phyloP scores from a whole-genome alignment of 2,329 filamentous ascomycete genomes.

The Geosmithia flava region DNA sequence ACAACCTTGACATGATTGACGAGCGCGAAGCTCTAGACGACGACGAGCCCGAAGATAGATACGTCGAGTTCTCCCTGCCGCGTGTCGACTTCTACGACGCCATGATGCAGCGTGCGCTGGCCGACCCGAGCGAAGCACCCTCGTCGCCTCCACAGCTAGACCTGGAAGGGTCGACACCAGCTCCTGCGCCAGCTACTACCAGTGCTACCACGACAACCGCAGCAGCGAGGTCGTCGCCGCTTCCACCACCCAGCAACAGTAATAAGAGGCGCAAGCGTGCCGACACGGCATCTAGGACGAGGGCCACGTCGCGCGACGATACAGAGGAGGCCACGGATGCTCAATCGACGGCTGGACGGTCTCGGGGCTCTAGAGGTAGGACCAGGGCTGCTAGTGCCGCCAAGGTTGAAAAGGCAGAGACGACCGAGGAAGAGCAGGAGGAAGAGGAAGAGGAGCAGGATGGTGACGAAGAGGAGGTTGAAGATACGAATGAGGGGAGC shows the following conservation, averaged over 20 bases:
- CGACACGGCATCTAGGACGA: conserved; percentile 22
- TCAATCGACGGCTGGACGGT: conserved; percentile 18
- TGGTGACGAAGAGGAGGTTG: conserved; percentile 17
- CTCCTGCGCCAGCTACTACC: conserved; percentile 1
- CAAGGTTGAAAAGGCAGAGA: conserved; percentile 21
- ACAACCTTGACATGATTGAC: conserved; percentile 77
- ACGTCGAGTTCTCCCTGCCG: conserved; percentile 55
- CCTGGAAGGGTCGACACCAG: conserved; percentile 7
- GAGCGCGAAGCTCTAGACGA: conserved; percentile 64
- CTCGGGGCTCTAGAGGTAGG: conserved; percentile 27
- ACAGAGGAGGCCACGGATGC: conserved; percentile 31
- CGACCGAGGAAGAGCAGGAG: conserved; percentile 17
- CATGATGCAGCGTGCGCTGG: conserved; percentile 31
- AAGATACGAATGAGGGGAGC: conserved; percentile 3
- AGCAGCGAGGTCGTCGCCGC: conserved; percentile 12
- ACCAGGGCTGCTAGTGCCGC: conserved; percentile 30
- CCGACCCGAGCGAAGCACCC: conserved; percentile 32
- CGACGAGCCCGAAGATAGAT: conserved; percentile 44
- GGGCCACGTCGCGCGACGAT: conserved; percentile 32
- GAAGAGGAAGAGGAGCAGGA: conserved; percentile 22
- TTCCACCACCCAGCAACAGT: conserved; percentile 7
- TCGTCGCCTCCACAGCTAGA: conserved; percentile 33
- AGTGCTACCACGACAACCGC: conserved; percentile 1
- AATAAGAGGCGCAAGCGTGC: conserved; percentile 28
- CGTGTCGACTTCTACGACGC: conserved; percentile 27